Base-by-base conservation (phyloP, 2,329 filamentous ascomycete genomes). In the Fusarium solani-melongenae region DNA sequence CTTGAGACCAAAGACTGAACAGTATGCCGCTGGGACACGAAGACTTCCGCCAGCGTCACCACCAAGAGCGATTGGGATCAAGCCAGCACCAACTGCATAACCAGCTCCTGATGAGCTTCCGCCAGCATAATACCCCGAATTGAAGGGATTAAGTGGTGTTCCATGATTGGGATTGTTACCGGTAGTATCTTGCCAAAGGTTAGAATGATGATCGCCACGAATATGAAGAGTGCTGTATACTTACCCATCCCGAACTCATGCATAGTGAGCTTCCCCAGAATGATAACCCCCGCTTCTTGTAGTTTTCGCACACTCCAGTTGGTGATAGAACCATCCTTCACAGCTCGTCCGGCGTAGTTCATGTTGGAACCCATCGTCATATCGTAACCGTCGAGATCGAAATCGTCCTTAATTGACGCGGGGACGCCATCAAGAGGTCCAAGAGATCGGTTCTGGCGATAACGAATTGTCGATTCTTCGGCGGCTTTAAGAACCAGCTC, bases 61-160 rank as follows among this genome's bases (percentile, higher is more conserved):
- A 33, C 93, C 93, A 14, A 94, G 86, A 0, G 91, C 91, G 66
- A 93, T 89, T 2, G 93, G 93, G 2, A 94, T 86, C 5, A 95
- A 85, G 0, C 93, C 93, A 5, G 90, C 83, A 4, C 87, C 86
- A 27, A 94, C 90, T 17, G 89, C 90, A 77, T 93, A 94, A 2
- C 87, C 93, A 6, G 90, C 90, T 5, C 93, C 93, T 2, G 92
- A 92, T 0, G 93, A 94, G 14, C 91, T 93, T 15, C 93, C 93
- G 59, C 93, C 93, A 5, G 90, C 90, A 82, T 96, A 96, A 83
- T 94, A 95, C 4, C 0, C 6, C 1, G 84, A 79, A 78, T 95
- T 93, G 81, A 93, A 90, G 0, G 93, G 94, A 78, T 96, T 96
- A 27, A 87, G 85, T 0, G 94, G 93, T 0, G 94, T 95, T 51